phyloP scores from a whole-genome alignment of 179 eudicot genomes.

The Silene vulgaris region DNA sequence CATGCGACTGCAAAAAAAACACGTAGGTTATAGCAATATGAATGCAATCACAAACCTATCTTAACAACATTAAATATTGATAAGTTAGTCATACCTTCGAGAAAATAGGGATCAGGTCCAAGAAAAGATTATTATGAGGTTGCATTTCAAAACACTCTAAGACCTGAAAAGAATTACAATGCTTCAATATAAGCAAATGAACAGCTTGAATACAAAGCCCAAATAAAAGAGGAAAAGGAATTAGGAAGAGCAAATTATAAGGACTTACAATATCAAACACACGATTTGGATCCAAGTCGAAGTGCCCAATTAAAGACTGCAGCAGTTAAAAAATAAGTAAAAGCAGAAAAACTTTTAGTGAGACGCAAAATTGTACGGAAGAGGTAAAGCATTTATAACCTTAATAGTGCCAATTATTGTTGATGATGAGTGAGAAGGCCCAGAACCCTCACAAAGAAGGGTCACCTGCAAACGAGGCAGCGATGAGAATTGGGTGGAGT shows the following conservation, averaged over 20 bases:
- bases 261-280: slow-evolving; percentile 95
- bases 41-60: slow-evolving; percentile 6
- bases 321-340: slow-evolving; percentile 20
- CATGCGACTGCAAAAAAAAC: slow-evolving; percentile 73
- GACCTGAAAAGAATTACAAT: slow-evolving; percentile 39
- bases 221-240: slow-evolving; percentile 1
- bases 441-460: slow-evolving; percentile 86
- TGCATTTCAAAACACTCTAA: slow-evolving; percentile 96
- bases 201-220: background rate
- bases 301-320: slow-evolving; percentile 99
- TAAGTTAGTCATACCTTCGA: slow-evolving; percentile 61
- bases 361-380: background rate
- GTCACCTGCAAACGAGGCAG: slow-evolving; percentile 58
- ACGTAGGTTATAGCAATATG: slow-evolving; percentile 20
- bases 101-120: slow-evolving; percentile 89
- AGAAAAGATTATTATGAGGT: slow-evolving; percentile 64
- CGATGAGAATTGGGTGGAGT: slow-evolving; percentile 16
- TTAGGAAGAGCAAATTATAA: background rate
- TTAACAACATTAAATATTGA: background rate
- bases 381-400: slow-evolving; percentile 39
- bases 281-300: slow-evolving; percentile 96
- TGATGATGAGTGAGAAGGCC: slow-evolving; percentile 55
- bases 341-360: slow-evolving; percentile 10
- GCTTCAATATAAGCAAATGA: background rate
- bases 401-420: slow-evolving; percentile 85